These are phyloP conservation scores for Kodamaea sp. DNA, from an alignment of 1,139 yeast species.

Conservation along the genomic window DNA sequence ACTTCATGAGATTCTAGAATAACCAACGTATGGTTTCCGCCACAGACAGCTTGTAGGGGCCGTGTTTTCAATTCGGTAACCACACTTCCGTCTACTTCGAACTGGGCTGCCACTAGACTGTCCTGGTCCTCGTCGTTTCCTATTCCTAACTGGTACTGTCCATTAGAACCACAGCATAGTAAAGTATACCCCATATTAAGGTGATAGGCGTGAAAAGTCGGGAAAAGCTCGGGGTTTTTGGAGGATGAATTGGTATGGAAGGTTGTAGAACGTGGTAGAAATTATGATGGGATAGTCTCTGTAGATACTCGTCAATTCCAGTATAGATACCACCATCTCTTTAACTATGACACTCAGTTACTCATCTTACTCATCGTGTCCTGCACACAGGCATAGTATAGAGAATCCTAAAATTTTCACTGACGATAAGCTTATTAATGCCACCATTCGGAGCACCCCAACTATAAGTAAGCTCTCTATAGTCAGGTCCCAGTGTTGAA, in stretches of 20 bases:
- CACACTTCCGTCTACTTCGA: slow-evolving; percentile 17
- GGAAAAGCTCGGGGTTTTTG: too few relatives aligned
- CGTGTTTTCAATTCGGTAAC: slow-evolving; percentile 6
- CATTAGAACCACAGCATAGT: slow-evolving; percentile 81
- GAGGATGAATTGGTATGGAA: too few relatives aligned
- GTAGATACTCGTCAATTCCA: too few relatives aligned
- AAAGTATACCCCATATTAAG: slow-evolving; percentile 25
- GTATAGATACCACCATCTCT: too few relatives aligned
- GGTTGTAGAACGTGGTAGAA: too few relatives aligned
- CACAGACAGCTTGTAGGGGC: slow-evolving; percentile 57
- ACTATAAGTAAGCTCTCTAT: too few relatives aligned
- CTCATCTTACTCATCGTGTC: slow-evolving; percentile 1
- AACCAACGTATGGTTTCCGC: slow-evolving; percentile 85
- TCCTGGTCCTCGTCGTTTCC: slow-evolving; percentile 55
- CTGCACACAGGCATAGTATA: slow-evolving; percentile 8
- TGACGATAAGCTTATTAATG: slow-evolving; percentile 10
- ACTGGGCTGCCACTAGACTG: slow-evolving; percentile 27
- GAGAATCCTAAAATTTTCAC: slow-evolving; percentile 9
- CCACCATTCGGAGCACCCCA: too few relatives aligned
- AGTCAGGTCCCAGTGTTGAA: too few relatives aligned
- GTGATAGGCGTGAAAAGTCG: too few relatives aligned
- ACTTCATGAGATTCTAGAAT: slow-evolving; percentile 54
- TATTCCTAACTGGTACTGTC: slow-evolving; percentile 72
- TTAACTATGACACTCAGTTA: background rate
- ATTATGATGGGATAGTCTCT: too few relatives aligned